phyloP scores from a whole-genome alignment of 2,329 filamentous ascomycete species.

The Anthostomella pinea region DNA sequence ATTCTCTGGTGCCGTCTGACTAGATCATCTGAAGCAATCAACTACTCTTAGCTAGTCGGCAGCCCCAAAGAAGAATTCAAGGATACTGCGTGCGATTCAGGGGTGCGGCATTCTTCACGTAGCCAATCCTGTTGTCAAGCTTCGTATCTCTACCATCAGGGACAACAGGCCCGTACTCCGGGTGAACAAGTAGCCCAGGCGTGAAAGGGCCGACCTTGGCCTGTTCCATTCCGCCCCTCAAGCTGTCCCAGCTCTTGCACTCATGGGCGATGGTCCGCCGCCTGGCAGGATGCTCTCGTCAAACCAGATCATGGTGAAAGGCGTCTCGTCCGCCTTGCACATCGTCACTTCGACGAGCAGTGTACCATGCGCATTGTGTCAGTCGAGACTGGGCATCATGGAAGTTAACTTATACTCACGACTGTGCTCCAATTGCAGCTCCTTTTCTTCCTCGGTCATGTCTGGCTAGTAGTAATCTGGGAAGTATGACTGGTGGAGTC shows the following conservation, averaged over 20 bases:
- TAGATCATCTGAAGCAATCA: no score
- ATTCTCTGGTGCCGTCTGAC: no score
- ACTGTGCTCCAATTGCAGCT: slow-evolving; percentile 21
- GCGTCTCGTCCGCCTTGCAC: slow-evolving; percentile 24
- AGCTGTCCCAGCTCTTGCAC: slow-evolving; percentile 20
- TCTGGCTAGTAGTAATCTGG: slow-evolving; percentile 21
- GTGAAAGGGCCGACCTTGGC: slow-evolving; percentile 23
- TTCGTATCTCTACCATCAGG: slow-evolving; percentile 17
- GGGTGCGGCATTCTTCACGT: slow-evolving; percentile 16
- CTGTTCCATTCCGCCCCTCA: slow-evolving; percentile 20
- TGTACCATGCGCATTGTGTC: slow-evolving; percentile 12
- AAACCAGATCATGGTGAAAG: slow-evolving; percentile 25
- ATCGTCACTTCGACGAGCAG: slow-evolving; percentile 21
- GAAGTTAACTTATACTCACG: slow-evolving; percentile 16
- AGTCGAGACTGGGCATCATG: no score
- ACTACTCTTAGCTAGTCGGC: no score
- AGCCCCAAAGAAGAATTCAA: no score
- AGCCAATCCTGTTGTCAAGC: slow-evolving; percentile 19
- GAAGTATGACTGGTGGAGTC: slow-evolving; percentile 24
- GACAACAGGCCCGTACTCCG: slow-evolving; percentile 21
- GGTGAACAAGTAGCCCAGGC: slow-evolving; percentile 20
- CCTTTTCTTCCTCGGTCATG: slow-evolving; percentile 23
- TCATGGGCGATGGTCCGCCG: slow-evolving; percentile 21
- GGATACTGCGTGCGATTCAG: slow-evolving; percentile 9
- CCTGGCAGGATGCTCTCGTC: slow-evolving; percentile 22